Evolutionary conservation across 2,329 filamentous ascomycete genomes (phyloP), one percentile per base, ranked within the genome.

Genomic region (Colletotrichum sidae): DNA sequence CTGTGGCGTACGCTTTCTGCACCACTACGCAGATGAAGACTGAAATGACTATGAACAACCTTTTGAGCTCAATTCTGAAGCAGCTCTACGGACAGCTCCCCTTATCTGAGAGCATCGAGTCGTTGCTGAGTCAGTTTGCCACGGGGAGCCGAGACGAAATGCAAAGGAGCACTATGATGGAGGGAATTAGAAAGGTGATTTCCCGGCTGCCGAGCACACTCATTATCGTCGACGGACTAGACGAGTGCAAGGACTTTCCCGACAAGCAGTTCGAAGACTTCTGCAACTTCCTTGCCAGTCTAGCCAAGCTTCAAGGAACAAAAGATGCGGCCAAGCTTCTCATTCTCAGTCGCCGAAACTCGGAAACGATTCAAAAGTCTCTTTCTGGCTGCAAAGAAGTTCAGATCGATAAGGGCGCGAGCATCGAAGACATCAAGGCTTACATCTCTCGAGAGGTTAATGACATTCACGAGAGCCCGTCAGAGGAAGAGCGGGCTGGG

Each of bases 161-260:
- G 4, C 35, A 41, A 37, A 38, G 58, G 33, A 61, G 35, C 7
- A 51, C 55, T 4, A 37, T 61, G 34, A 61, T 55, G 35, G 45
- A 42, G 2, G 50, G 42, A 5, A 61, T 61, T 25, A 15, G 15
- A 2, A 44, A 15, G n/a, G 58, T 45, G 8, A 17, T 45, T 12
- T 33, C n/a, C 2, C 25, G 9, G 10, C 37, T 55, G 8, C 15
- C 7, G 9, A n/a, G 17, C 8, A 37, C 44, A 9, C 41, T 33
- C 39, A 56, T 62, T 12, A 38, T 62, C 25, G 38, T 62, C 15
- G 59, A 62, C 17, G 59, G 59, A 4, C 33, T 62, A 6, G 59
- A 62, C 13, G 59, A 62, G 15, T 62, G 59, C 46, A 55, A 15
- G 25, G 25, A 45, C 11, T 37, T 56, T 2, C 7, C 38, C 2